Conservation (phyloP, 2,329 filamentous ascomycete genomes). For the Ophiostoma quercus region DNA sequence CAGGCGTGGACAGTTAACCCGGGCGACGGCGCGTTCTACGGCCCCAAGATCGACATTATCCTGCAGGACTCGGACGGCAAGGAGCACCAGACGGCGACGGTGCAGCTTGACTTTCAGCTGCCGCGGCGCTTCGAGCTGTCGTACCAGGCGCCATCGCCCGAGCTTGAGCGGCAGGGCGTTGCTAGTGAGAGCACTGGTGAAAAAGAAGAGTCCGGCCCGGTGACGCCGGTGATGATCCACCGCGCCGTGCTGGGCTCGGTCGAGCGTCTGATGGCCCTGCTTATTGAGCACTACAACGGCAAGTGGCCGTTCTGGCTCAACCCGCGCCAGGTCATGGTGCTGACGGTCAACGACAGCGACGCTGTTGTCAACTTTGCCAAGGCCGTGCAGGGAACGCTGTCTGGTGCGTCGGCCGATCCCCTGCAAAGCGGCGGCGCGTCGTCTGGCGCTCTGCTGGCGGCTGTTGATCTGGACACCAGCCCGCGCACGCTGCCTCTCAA, state of each 20-base stretch:
- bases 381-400: conserved; percentile 45
- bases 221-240: conserved; percentile 74
- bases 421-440: conserved; percentile 27
- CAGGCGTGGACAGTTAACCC: conserved; percentile 68
- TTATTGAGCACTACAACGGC: conserved; percentile 78
- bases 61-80: conserved; percentile 75
- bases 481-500: conserved; percentile 61
- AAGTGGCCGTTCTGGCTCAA: conserved; percentile 86
- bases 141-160: conserved; percentile 65
- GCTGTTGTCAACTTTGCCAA: conserved; percentile 48
- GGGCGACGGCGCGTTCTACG: conserved; percentile 85
- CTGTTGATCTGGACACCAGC: conserved; percentile 64
- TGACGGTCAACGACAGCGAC: conserved; percentile 62
- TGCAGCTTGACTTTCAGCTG: conserved; percentile 86
- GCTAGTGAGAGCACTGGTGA: conserved; percentile 22
- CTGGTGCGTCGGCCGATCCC: conserved; percentile 35
- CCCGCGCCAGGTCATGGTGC: conserved; percentile 67
- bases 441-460: conserved; percentile 47
- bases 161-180: conserved; percentile 49
- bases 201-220: conserved; percentile 50
- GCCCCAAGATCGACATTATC: conserved; percentile 86
- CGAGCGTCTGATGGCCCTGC: conserved; percentile 75
- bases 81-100: conserved; percentile 81
- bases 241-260: conserved; percentile 79
- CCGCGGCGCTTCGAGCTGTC: conserved; percentile 74